A percentile compares a stretch with the other conserved stretches of the same genome.
These are phyloP conservation scores for Gentiana straminea DNA, from an alignment of 257 asterid genomes.

Conservation along the genomic window DNA sequence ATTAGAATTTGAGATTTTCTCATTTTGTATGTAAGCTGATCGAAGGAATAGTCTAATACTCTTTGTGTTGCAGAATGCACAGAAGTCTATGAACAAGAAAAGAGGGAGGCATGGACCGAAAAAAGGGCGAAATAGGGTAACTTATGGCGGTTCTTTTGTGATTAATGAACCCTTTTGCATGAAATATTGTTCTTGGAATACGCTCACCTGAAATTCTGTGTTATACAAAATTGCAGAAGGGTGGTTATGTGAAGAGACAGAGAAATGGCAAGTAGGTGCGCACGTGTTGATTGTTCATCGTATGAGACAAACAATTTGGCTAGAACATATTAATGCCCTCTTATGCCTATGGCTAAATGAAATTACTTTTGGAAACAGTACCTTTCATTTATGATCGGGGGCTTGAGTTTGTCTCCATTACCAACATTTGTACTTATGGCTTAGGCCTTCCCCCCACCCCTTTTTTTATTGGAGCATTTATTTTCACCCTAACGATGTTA, in stretches of 20 bases:
- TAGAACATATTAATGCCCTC: too few species aligned
- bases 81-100: slow-evolving; percentile 23
- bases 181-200: neutral
- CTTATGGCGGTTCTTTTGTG: neutral
- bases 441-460: too few species aligned
- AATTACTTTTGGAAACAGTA: too few species aligned
- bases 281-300: too few species aligned
- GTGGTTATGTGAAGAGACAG: slow-evolving; percentile 32
- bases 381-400: too few species aligned
- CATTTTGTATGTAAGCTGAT: slow-evolving; percentile 2
- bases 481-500: too few species aligned
- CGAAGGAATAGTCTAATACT: neutral
- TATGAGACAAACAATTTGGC: too few species aligned
- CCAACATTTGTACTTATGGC: too few species aligned
- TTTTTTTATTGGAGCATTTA: too few species aligned
- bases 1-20: slow-evolving; percentile 9
- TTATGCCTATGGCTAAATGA: too few species aligned
- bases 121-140: slow-evolving; percentile 46
- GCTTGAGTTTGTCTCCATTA: too few species aligned
- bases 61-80: neutral
- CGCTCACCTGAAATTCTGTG: slow-evolving; percentile 6
- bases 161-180: neutral
- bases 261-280: slow-evolving; percentile 26
- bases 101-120: slow-evolving; percentile 28
- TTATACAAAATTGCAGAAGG: slow-evolving; percentile 13